phyloP scores from a whole-genome alignment of 2,329 filamentous ascomycete genomes.

The Rhytidhysteron rufulum region DNA sequence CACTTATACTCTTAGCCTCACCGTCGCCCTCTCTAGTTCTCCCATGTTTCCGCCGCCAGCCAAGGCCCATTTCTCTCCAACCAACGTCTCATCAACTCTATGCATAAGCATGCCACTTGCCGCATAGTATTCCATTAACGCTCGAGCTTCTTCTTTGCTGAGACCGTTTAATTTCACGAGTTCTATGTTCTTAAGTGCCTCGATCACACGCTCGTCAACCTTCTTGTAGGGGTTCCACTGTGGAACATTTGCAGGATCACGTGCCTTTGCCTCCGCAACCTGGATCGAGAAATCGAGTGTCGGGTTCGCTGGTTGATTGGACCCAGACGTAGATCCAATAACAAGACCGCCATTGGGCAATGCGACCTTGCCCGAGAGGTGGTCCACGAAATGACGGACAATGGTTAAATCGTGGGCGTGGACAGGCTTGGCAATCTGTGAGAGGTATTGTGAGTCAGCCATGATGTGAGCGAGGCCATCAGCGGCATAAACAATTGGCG shows the following conservation, averaged over 20 bases:
- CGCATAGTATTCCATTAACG: slow-evolving; percentile 90
- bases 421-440: slow-evolving; percentile 65
- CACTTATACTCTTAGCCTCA: slow-evolving; percentile 33
- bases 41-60: slow-evolving; percentile 78
- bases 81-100: slow-evolving; percentile 64
- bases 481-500: slow-evolving; percentile 68
- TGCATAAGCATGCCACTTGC: slow-evolving; percentile 74
- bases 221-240: slow-evolving; percentile 51
- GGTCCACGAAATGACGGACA: slow-evolving; percentile 69
- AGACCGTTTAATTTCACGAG: slow-evolving; percentile 62
- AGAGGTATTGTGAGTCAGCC: slow-evolving; percentile 71
- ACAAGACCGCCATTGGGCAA: slow-evolving; percentile 74
- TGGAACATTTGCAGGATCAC: slow-evolving; percentile 28
- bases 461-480: slow-evolving; percentile 83
- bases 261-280: slow-evolving; percentile 44
- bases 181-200: slow-evolving; percentile 42
- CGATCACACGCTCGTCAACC: slow-evolving; percentile 51
- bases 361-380: slow-evolving; percentile 50
- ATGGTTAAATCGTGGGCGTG: slow-evolving; percentile 83
- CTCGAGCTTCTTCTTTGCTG: slow-evolving; percentile 68
- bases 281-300: slow-evolving; percentile 66
- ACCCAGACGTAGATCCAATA: slow-evolving; percentile 68
- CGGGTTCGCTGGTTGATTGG: slow-evolving; percentile 62
- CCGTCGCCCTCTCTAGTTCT: slow-evolving; percentile 71
- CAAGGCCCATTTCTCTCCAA: slow-evolving; percentile 80